A percentile compares a stretch with the other conserved stretches of the same genome.
Evolutionary conservation across 805 yeast species (phyloP).

Genomic region (Zygotorulaspora florentina): DNA sequence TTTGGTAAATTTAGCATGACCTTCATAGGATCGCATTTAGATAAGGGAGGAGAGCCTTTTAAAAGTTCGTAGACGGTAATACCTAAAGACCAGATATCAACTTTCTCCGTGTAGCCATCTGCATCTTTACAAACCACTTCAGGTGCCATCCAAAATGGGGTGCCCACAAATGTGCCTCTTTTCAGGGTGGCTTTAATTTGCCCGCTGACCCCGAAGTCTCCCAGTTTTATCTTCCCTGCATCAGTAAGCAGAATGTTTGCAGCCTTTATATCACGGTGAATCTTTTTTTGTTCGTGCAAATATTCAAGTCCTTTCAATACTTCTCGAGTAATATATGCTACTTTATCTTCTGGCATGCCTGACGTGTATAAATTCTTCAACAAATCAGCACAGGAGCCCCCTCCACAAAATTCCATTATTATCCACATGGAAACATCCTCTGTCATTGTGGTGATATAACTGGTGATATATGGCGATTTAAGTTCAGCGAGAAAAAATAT

Average conservation of each 20-base stretch:
- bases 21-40: constrained; percentile 70
- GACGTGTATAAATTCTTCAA: constrained; percentile 40
- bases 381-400: constrained; percentile 83
- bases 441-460: constrained; percentile 59
- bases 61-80: constrained; percentile 85
- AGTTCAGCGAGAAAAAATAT: constrained; percentile 68
- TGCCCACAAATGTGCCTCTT: constrained; percentile 82
- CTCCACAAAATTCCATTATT: constrained; percentile 93
- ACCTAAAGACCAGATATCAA: constrained; percentile 95
- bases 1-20: constrained; percentile 51
- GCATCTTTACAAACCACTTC: constrained; percentile 61
- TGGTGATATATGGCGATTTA: constrained; percentile 62
- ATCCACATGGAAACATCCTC: constrained; percentile 74
- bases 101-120: constrained; percentile 74
- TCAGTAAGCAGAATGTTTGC: constrained; percentile 79
- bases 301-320: constrained; percentile 69
- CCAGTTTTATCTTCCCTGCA: constrained; percentile 69
- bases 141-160: constrained; percentile 99
- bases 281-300: constrained; percentile 67
- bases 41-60: constrained; percentile 76
- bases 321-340: constrained; percentile 58
- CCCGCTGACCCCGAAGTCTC: constrained; percentile 92
- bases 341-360: constrained; percentile 43
- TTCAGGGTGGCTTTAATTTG: constrained; percentile 66
- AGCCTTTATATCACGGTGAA: constrained; percentile 87